Conservation (phyloP, 192 early-diverging fungal genomes). For the Endogone sp. region DNA sequence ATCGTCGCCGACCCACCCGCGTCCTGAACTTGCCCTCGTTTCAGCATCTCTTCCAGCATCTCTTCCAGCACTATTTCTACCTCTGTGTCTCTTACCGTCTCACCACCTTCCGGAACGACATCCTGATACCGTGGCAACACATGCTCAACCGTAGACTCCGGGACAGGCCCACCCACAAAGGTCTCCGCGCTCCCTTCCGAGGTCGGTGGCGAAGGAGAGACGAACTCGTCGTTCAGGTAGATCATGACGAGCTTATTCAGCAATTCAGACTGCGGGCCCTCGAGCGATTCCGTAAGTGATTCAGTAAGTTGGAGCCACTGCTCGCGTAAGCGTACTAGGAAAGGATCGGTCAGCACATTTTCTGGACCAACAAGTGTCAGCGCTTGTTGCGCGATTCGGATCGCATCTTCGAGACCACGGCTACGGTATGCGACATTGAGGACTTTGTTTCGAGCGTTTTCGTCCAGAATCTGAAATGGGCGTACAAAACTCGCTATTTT, state of each 20-base stretch:
- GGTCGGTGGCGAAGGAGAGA: not conserved
- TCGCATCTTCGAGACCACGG: constrained; percentile 23
- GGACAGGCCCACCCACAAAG: not conserved
- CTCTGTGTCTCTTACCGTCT: not conserved
- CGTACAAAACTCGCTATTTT: not conserved
- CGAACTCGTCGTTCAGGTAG: constrained; percentile 24
- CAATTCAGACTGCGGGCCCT: constrained; percentile 12
- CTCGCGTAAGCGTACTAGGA: constrained; percentile 8
- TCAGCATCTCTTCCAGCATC: not conserved
- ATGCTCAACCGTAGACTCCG: not conserved
- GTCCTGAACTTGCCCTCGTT: not conserved
- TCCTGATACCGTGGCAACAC: not conserved
- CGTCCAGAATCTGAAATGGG: constrained; percentile 7
- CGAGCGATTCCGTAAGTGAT: constrained; percentile 2
- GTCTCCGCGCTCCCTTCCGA: not conserved
- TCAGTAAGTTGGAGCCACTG: constrained; percentile 21
- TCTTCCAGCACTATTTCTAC: not conserved
- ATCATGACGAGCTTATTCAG: constrained; percentile 28
- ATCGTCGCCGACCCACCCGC: not conserved
- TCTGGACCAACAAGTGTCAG: constrained; percentile 22
- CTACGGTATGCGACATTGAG: constrained; percentile 15
- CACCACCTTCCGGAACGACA: not conserved
- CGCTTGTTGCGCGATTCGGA: constrained; percentile 21
- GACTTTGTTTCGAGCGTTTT: constrained; percentile 16
- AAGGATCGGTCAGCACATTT: constrained; percentile 4